Evolutionary conservation across 441 rosid species (phyloP), one percentile per base, ranked within the genome.

Genomic region (Euphorbia schlechtendalii): DNA sequence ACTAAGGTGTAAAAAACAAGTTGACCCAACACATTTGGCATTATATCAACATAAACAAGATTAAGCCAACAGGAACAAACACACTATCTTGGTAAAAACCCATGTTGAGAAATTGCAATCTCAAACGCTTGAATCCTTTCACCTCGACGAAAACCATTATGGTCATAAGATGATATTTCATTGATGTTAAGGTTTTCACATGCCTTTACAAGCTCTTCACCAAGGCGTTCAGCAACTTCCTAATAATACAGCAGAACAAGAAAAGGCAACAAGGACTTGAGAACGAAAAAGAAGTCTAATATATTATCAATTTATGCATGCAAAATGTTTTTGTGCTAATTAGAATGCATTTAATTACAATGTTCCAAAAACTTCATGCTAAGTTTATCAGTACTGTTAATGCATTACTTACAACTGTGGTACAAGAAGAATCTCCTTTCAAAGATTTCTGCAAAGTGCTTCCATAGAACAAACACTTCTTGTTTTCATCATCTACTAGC

Each of bases 401-500:
- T 10, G 9, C 34, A 38, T 3, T 45, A 71, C 94, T 87, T 74
- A 92, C 98, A 59, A 63, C 60, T 65, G 80, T 81, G 67, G 78
- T 73, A 57, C 82, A 74, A 30, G 84, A 74, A 32, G 86, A 88
- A 77, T 78, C 73, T 3, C 76, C 85, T 3, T 86, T 86, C 34
- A 86, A 68, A 25, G 94, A 85, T 70, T 83, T 86, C 82, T 90
- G 98, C 76, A 90, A 68, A 54, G 98, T 86, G 81, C 86, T 88
- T 60, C 85, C 96, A 36, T 81, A 84, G 67, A 85, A 89, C 61
- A 90, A 77, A 67, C 86, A 85, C 77, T 82, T 87, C 74, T 84
- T 86, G 85, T 85, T 88, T 45, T 72, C 78, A 67, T 92, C 96
- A 76, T 92, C 98, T 0, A 92, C 89, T 73, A 92, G 81, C 92